Evolutionary conservation across 106 monocot genomes (phyloP).

Genomic region (Xerophyta viscosa): DNA sequence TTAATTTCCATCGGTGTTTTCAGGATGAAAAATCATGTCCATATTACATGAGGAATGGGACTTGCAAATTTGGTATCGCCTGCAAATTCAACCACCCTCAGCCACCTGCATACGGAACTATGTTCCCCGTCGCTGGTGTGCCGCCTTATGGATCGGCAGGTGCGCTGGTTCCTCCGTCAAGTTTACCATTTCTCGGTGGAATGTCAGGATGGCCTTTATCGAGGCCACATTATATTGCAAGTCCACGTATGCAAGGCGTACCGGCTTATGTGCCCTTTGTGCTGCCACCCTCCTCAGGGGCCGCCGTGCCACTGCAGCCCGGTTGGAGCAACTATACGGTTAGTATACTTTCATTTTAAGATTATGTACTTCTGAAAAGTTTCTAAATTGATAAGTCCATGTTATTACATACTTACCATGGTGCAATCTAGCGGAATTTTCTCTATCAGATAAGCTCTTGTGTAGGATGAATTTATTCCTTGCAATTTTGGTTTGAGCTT

Average conservation of each 20-base stretch:
- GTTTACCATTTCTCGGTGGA: slow-evolving; percentile 36
- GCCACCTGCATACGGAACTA: slow-evolving; percentile 24
- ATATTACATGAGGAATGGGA: slow-evolving; percentile 72
- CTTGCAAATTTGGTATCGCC: slow-evolving; percentile 64
- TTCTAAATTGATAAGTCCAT: no score
- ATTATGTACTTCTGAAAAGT: no score
- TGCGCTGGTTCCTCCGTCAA: slow-evolving; percentile 26
- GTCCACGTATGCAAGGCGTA: slow-evolving; percentile 27
- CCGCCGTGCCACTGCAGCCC: slow-evolving; percentile 42
- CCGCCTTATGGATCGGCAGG: slow-evolving; percentile 29
- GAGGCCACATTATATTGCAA: slow-evolving; percentile 32
- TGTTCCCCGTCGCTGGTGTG: slow-evolving; percentile 24
- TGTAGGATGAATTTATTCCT: no score
- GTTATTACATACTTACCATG: no score
- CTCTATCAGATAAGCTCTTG: no score
- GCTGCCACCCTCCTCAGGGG: slow-evolving; percentile 37
- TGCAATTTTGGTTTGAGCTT: no score
- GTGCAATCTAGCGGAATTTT: no score
- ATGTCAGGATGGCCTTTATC: slow-evolving; percentile 41
- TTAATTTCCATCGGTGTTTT: no score
- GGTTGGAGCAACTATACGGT: slow-evolving; percentile 73
- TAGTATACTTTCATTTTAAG: slow-evolving; percentile 17
- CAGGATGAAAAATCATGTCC: slow-evolving; percentile 73
- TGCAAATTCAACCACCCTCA: slow-evolving; percentile 80
- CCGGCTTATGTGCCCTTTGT: slow-evolving; percentile 44